These are phyloP conservation scores for Erodium moschatum DNA, from an alignment of 441 rosid species.

Conservation along the genomic window DNA sequence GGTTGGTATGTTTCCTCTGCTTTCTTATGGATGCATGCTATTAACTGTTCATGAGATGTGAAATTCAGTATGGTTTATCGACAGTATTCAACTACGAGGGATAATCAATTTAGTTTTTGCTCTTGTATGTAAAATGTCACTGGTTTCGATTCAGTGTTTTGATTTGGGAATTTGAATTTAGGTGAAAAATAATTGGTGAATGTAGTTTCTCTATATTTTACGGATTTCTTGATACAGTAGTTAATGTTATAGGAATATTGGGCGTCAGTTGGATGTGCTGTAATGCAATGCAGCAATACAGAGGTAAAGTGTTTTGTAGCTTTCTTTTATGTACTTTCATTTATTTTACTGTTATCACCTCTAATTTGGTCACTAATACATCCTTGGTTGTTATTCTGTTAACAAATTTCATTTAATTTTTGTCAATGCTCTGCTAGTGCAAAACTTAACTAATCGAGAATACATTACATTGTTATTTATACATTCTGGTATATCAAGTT, in stretches of 20 bases:
- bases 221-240: background rate
- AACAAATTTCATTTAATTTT: background rate
- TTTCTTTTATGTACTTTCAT: background rate
- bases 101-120: background rate
- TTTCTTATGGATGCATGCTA: background rate
- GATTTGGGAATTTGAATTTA: background rate
- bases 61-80: background rate
- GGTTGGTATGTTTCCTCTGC: background rate
- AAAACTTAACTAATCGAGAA: background rate
- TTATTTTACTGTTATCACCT: background rate
- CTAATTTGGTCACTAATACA: background rate
- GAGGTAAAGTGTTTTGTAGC: constrained; percentile 39
- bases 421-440: constrained; percentile 1
- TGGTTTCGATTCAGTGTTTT: background rate
- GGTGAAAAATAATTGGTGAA: background rate
- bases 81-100: background rate
- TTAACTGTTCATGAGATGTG: background rate
- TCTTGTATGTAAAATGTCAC: background rate
- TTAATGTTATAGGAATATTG: constrained; percentile 61
- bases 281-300: constrained; percentile 97
- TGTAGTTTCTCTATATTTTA: background rate
- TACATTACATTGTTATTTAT: background rate
- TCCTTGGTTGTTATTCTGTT: background rate
- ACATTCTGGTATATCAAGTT: background rate
- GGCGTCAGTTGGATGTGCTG: constrained; percentile 98